A percentile compares a stretch with the other conserved stretches of the same genome.
Conservation (phyloP, 73 alveolate genomes). For the Paramecium biaurelia region DNA sequence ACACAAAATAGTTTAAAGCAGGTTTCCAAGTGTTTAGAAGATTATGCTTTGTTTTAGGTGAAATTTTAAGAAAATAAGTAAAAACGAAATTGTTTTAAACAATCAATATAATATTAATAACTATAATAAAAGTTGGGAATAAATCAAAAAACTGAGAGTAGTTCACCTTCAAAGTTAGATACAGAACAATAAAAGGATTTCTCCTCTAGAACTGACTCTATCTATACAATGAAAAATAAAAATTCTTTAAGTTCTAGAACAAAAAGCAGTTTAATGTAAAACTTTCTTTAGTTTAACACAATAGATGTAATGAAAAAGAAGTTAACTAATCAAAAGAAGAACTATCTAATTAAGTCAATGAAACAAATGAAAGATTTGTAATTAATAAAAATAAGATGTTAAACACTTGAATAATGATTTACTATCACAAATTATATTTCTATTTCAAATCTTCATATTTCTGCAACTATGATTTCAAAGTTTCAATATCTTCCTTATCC, state of each 20-base stretch:
- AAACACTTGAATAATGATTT: conserved; percentile 9
- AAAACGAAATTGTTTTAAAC: not conserved
- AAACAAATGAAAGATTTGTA: not conserved
- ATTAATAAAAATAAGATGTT: not conserved
- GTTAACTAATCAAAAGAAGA: not conserved
- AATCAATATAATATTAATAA: conserved; percentile 1
- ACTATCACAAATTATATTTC: not conserved
- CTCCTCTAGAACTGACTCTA: not conserved
- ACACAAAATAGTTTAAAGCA: not conserved
- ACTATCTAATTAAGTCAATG: not conserved
- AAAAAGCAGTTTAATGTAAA: not conserved
- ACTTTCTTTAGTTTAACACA: not conserved
- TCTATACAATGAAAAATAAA: not conserved
- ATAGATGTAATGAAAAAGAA: not conserved
- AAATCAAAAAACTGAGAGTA: not conserved
- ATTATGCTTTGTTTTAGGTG: not conserved
- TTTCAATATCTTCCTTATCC: not conserved
- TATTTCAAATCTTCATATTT: not conserved
- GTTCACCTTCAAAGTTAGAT: not conserved
- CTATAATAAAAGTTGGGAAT: not conserved
- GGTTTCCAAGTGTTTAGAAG: not conserved
- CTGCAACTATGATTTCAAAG: not conserved
- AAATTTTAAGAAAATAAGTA: not conserved
- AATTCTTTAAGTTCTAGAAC: not conserved
- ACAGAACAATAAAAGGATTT: not conserved